These are phyloP conservation scores for Lactarius deliciosus DNA, from an alignment of 768 basidiomycete species.

Conservation along the genomic window DNA sequence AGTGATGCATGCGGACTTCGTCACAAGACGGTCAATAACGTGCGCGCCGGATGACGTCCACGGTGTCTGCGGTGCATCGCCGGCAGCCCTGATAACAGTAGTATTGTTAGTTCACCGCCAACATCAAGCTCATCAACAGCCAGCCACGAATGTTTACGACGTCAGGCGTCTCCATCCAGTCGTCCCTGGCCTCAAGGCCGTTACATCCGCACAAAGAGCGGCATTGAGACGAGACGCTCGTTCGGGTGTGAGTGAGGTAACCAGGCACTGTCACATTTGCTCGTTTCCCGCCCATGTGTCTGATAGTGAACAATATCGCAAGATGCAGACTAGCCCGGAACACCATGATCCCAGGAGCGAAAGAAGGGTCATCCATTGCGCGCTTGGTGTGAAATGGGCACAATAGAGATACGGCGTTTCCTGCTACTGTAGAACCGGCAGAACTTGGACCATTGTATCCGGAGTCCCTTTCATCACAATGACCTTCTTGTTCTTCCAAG, in stretches of 20 bases:
- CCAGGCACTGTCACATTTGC: background rate
- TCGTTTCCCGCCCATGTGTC: background rate
- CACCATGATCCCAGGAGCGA: background rate
- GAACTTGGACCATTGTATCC: background rate
- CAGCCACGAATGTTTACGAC: constrained; percentile 4
- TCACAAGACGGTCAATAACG: background rate
- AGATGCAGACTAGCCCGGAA: background rate
- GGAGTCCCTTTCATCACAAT: background rate
- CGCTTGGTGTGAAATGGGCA: background rate
- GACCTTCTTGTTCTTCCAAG: background rate
- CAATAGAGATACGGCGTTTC: background rate
- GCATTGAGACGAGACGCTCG: background rate
- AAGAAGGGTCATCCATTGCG: background rate
- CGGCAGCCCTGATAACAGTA: no score
- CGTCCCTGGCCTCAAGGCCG: background rate
- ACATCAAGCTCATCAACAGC: background rate
- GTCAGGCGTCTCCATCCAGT: constrained; percentile 1
- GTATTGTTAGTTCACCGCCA: background rate
- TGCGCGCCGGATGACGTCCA: constrained; percentile 10
- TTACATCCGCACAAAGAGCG: constrained; percentile 18
- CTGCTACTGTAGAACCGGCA: background rate
- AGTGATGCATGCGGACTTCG: background rate
- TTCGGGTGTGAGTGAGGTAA: background rate
- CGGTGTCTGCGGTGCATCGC: background rate
- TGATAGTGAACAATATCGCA: background rate